Conservation (phyloP, 2,329 filamentous ascomycete species). For the Diaporthe ilicicola region DNA sequence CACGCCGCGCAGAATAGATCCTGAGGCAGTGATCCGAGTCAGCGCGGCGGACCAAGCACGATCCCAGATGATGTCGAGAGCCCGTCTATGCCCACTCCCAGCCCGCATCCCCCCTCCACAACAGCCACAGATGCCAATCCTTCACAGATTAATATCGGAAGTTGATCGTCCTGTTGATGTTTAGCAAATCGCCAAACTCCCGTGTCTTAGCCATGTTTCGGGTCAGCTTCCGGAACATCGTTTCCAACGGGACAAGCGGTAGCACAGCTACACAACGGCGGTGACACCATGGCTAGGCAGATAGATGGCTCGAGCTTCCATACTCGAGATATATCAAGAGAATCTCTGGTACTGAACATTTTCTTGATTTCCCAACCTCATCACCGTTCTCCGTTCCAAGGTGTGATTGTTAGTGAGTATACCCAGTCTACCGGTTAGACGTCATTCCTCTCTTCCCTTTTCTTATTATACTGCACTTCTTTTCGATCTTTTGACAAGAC, state of each 20-base stretch:
- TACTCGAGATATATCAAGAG: constrained; percentile 14
- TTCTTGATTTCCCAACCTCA: neutral
- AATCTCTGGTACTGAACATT: neutral
- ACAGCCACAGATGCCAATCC: neutral
- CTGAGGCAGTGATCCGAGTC: constrained; percentile 17
- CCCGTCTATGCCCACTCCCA: neutral
- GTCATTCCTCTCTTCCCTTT: constrained; percentile 6
- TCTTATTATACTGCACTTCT: neutral
- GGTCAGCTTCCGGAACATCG: constrained; percentile 2
- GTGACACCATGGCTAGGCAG: neutral
- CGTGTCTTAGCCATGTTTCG: constrained; percentile 18
- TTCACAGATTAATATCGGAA: constrained; percentile 1
- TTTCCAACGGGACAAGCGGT: constrained; percentile 11
- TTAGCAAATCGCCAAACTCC: constrained; percentile 18
- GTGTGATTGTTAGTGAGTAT: constrained; percentile 17
- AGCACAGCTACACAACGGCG: neutral
- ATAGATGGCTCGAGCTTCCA: constrained; percentile 12
- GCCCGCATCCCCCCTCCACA: neutral
- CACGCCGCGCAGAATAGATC: constrained; percentile 1
- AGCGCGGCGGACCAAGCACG: constrained; percentile 7
- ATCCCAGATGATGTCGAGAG: constrained; percentile 2
- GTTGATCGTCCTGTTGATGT: constrained; percentile 18
- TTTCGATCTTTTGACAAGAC: constrained; percentile 22
- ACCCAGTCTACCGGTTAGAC: constrained; percentile 19
- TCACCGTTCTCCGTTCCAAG: constrained; percentile 3